These are phyloP conservation scores for Pistacia integerrima DNA, from an alignment of 345 rosid genomes.

Conservation along the genomic window DNA sequence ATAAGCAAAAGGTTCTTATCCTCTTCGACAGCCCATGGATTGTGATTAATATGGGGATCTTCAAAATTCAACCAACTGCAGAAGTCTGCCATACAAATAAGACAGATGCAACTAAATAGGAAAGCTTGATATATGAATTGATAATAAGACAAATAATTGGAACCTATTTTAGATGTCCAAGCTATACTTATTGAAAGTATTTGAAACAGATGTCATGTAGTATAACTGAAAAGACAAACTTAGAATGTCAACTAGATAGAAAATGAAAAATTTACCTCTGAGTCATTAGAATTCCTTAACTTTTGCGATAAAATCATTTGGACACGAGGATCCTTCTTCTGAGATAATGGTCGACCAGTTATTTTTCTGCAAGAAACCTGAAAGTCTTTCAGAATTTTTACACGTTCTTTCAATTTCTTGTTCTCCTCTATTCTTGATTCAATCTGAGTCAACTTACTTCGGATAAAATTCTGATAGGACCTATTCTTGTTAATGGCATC, in stretches of 20 bases:
- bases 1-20: slow-evolving; percentile 61
- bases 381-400: slow-evolving; percentile 68
- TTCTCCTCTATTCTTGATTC: slow-evolving; percentile 86
- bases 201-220: background rate
- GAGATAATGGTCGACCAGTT: slow-evolving; percentile 64
- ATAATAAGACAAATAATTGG: background rate
- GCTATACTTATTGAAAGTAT: background rate
- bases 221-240: background rate
- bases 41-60: slow-evolving; percentile 73
- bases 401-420: slow-evolving; percentile 69
- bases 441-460: slow-evolving; percentile 63
- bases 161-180: background rate
- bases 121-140: background rate
- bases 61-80: slow-evolving; percentile 87
- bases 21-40: slow-evolving; percentile 68
- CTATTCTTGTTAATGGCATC: slow-evolving; percentile 85
- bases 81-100: slow-evolving; percentile 11
- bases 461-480: slow-evolving; percentile 69
- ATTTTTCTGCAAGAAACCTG: slow-evolving; percentile 67
- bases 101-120: background rate
- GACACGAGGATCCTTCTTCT: slow-evolving; percentile 73
- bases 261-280: slow-evolving; percentile 48
- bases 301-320: slow-evolving; percentile 61
- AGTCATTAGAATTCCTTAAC: slow-evolving; percentile 35
- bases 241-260: background rate